Evolutionary conservation across 2,329 filamentous ascomycete species (phyloP), one percentile per base, ranked within the genome.

Genomic region (Diaporthe humulicola): DNA sequence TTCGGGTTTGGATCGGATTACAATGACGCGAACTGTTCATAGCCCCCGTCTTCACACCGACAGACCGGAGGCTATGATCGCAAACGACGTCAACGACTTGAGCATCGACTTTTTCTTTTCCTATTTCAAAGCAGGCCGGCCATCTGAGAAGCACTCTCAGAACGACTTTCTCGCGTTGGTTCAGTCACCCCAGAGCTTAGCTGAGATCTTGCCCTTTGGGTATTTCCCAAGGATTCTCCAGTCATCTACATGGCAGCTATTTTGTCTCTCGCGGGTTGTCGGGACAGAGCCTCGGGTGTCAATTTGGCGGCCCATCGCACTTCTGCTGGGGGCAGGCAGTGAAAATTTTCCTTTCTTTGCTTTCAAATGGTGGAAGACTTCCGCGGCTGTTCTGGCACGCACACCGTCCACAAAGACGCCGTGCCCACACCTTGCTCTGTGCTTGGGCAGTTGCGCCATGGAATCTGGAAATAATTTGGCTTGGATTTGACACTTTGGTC

Each of bases 61-160:
- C 52, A 72, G 70, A 30, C 48, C 17, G 57, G 40, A 42, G 70
- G 67, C 73, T 61, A 75, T 69, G 73, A 76, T 74, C 61, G 56
- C 67, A 70, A 71, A 76, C 73, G 74, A 76, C 73, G 72, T 72
- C 72, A 67, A 76, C 58, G 74, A 76, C 73, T 50, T 61, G 67
- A 74, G 72, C 73, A 74, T 74, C 69, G 42, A 56, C 30, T 66
- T 72, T 72, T 22, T 54, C 25, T 33, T 64, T 69, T 60, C 57
- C 50, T 70, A 17, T 48, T 70, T 76, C 73, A 70, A 73, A 17
- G 54, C 56, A 45, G 48, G 30, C 54, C 69, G 48, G 30, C 54
- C 69, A 45, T 40, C 28, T 73, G 60, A 61, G 69, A 70, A 61
- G 38, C 30, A 64, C n/a, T n/a, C 54, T 70, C 38, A n/a, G 66